Conservation (phyloP, 805 yeast genomes). For the Candida arabinofermentans region DNA sequence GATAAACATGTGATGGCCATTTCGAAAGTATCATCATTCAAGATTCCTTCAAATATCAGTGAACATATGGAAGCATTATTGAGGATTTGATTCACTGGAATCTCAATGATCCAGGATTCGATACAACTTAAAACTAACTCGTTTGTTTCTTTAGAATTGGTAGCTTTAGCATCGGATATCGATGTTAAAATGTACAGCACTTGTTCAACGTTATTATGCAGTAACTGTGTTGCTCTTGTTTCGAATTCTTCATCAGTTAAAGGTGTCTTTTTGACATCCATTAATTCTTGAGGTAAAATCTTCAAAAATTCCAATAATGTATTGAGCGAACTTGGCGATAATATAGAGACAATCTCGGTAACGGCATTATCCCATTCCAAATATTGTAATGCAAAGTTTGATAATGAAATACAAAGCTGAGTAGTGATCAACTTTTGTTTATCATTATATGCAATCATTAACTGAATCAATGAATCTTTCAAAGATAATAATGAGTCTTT, state of each 20-base stretch:
- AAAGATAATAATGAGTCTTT: slow-evolving; percentile 51
- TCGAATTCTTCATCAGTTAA: slow-evolving; percentile 79
- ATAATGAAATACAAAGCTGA: slow-evolving; percentile 77
- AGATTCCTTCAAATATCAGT: slow-evolving; percentile 61
- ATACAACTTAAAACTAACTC: slow-evolving; percentile 65
- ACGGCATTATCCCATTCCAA: slow-evolving; percentile 70
- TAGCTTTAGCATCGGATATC: slow-evolving; percentile 32
- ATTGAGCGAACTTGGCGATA: slow-evolving; percentile 40
- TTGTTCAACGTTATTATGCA: slow-evolving; percentile 61
- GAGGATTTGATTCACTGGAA: slow-evolving; percentile 69
- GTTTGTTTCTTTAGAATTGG: slow-evolving; percentile 31
- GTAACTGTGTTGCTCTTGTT: slow-evolving; percentile 55
- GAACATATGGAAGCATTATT: slow-evolving; percentile 59
- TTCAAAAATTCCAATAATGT: slow-evolving; percentile 74
- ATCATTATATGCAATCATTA: slow-evolving; percentile 48
- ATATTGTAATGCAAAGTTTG: slow-evolving; percentile 78
- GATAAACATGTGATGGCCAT: slow-evolving; percentile 84
- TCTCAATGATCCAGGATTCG: slow-evolving; percentile 87
- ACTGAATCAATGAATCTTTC: slow-evolving; percentile 60
- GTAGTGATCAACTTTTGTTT: slow-evolving; percentile 60
- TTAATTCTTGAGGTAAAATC: slow-evolving; percentile 87
- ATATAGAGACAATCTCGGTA: slow-evolving; percentile 53
- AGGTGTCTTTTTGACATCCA: slow-evolving; percentile 72
- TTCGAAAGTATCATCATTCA: slow-evolving; percentile 66
- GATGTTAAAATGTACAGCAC: slow-evolving; percentile 62